A percentile compares a stretch with the other conserved stretches of the same genome.
These are phyloP conservation scores for Polymyxa betae DNA, from an alignment of 208 protist species.

Conservation along the genomic window DNA sequence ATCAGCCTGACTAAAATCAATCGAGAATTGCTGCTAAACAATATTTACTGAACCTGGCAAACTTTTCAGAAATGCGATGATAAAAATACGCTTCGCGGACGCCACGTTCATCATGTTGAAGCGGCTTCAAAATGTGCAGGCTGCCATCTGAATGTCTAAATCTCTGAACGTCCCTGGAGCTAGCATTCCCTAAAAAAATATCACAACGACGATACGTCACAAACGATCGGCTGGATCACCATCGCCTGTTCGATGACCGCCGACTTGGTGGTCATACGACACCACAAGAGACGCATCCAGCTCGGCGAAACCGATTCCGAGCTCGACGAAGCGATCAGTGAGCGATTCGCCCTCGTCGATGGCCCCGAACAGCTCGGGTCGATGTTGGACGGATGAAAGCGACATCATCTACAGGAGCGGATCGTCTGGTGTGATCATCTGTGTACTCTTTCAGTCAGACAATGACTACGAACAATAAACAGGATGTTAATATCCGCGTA, in stretches of 20 bases:
- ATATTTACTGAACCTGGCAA: neutral
- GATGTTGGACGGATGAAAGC: too few relatives aligned
- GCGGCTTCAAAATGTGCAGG: neutral
- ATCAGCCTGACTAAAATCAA: neutral
- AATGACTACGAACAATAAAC: too few relatives aligned
- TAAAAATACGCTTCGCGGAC: conserved; percentile 32
- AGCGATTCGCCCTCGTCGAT: neutral
- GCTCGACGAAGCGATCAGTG: neutral
- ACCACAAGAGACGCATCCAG: neutral
- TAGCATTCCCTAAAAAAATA: neutral
- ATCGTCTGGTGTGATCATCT: too few relatives aligned
- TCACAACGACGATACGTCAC: neutral
- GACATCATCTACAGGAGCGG: too few relatives aligned
- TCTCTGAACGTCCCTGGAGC: neutral
- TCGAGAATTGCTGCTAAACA: neutral
- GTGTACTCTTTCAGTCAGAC: too few relatives aligned
- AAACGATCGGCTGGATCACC: neutral
- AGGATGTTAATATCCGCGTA: too few relatives aligned
- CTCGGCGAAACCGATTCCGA: neutral
- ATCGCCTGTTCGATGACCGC: conserved; percentile 12
- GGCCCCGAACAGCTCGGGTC: too few relatives aligned
- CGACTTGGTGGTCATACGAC: conserved; percentile 17
- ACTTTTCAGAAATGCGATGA: neutral
- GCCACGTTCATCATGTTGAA: conserved; percentile 3
- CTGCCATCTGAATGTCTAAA: neutral